These are phyloP conservation scores for Endogone sp. DNA, from an alignment of 192 early-diverging fungal genomes.

Conservation along the genomic window DNA sequence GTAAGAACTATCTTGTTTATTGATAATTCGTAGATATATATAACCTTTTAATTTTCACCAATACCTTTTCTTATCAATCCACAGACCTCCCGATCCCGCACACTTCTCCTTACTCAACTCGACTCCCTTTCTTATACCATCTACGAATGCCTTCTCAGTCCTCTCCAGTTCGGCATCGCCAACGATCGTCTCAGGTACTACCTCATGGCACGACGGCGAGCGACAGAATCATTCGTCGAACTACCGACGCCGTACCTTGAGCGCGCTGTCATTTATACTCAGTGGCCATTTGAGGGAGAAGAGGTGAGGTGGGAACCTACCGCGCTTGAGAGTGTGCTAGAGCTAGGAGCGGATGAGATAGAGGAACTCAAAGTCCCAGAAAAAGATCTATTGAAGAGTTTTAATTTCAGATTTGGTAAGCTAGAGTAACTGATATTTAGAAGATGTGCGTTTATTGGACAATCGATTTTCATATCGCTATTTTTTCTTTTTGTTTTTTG, in stretches of 20 bases:
- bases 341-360: constrained; percentile 11
- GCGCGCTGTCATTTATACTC: constrained; percentile 24
- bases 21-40: background rate
- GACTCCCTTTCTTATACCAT: constrained; percentile 53
- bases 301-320: constrained; percentile 17
- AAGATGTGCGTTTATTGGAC: too few species aligned
- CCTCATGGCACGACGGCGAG: constrained; percentile 47
- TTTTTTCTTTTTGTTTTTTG: too few species aligned
- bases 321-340: constrained; percentile 21
- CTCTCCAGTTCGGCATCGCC: constrained; percentile 70
- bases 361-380: constrained; percentile 32
- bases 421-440: too few species aligned
- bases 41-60: too few species aligned
- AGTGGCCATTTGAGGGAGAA: constrained; percentile 43
- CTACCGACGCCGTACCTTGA: constrained; percentile 8
- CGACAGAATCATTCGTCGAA: constrained; percentile 6
- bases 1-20: constrained; percentile 39
- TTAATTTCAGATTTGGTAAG: constrained; percentile 47
- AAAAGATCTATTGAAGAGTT: constrained; percentile 38
- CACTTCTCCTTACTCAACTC: constrained; percentile 50
- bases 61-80: background rate
- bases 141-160: constrained; percentile 68
- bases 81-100: constrained; percentile 57
- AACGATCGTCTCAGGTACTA: constrained; percentile 77
- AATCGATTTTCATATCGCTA: too few species aligned